Evolutionary conservation across 768 basidiomycete genomes (phyloP).

Genomic region (Lentinula boryana): DNA sequence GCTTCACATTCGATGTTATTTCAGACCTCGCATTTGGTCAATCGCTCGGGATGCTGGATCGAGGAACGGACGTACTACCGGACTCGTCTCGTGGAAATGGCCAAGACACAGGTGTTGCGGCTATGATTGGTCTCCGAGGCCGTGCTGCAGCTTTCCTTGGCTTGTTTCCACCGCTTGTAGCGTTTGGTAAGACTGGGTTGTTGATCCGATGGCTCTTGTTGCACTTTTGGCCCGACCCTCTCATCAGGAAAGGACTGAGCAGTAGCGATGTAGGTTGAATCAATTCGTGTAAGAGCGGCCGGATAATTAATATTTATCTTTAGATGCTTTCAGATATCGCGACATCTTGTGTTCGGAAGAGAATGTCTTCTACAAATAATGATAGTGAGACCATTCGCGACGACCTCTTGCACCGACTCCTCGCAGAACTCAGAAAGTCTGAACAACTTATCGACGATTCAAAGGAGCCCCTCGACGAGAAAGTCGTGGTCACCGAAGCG

Average conservation of each 20-base stretch:
- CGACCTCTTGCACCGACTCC: neutral
- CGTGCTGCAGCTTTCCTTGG: neutral
- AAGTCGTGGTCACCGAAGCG: neutral
- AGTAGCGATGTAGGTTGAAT: neutral
- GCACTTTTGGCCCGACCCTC: constrained; percentile 1
- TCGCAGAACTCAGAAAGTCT: neutral
- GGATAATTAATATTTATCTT: neutral
- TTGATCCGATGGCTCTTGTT: neutral
- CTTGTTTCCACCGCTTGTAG: neutral
- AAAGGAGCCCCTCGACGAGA: neutral
- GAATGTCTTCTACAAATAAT: neutral
- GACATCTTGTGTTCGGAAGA: neutral
- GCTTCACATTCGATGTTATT: constrained; percentile 4
- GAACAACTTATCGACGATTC: neutral
- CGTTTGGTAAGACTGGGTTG: neutral
- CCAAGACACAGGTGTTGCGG: neutral
- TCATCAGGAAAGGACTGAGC: neutral
- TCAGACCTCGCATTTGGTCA: constrained; percentile 5
- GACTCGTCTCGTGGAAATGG: neutral
- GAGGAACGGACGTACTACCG: constrained; percentile 1
- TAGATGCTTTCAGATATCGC: constrained; percentile 3
- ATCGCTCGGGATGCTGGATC: constrained; percentile 3
- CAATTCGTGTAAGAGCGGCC: neutral
- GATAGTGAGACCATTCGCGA: neutral
- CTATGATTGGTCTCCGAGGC: constrained; percentile 4